These are phyloP conservation scores for Phalaenopsis aphrodite DNA, from an alignment of 106 monocot species.

Conservation along the genomic window DNA sequence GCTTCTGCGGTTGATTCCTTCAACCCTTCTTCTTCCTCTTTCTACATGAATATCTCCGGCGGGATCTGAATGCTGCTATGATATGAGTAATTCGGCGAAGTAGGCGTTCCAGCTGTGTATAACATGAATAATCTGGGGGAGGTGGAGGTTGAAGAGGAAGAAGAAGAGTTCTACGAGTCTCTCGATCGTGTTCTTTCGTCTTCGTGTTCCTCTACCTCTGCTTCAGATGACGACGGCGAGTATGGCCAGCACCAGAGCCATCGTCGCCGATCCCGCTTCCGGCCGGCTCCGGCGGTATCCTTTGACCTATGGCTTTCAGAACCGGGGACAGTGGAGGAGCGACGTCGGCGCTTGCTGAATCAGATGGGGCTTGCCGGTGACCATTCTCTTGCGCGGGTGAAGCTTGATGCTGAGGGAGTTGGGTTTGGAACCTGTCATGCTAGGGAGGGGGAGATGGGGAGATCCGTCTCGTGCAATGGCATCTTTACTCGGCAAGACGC, in stretches of 20 bases:
- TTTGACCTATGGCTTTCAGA: conserved; percentile 71
- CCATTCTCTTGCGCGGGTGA: conserved; percentile 25
- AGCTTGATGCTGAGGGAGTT: not conserved
- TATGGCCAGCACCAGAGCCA: conserved; percentile 10
- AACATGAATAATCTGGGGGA: conserved; percentile 6
- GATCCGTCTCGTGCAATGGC: conserved; percentile 24
- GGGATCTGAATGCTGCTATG: not conserved
- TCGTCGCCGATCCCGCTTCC: conserved; percentile 7
- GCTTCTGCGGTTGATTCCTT: too few species aligned
- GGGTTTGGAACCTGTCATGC: not conserved
- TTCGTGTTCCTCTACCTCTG: conserved; percentile 72
- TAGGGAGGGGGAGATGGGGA: conserved; percentile 12
- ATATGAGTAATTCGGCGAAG: conserved; percentile 8
- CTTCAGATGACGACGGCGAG: conserved; percentile 40
- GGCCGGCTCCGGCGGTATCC: conserved; percentile 19
- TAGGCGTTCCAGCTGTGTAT: not conserved
- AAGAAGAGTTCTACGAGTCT: conserved; percentile 77
- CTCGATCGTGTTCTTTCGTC: conserved; percentile 72
- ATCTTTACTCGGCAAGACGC: not conserved
- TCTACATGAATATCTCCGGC: not conserved
- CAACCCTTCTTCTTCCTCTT: not conserved
- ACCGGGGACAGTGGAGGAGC: conserved; percentile 71
- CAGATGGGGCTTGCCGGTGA: conserved; percentile 60
- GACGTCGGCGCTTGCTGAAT: conserved; percentile 62
- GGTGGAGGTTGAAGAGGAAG: conserved; percentile 24